Evolutionary conservation across 2,329 filamentous ascomycete species (phyloP), one percentile per base, ranked within the genome.

Genomic region (Claviceps fusiformis): DNA sequence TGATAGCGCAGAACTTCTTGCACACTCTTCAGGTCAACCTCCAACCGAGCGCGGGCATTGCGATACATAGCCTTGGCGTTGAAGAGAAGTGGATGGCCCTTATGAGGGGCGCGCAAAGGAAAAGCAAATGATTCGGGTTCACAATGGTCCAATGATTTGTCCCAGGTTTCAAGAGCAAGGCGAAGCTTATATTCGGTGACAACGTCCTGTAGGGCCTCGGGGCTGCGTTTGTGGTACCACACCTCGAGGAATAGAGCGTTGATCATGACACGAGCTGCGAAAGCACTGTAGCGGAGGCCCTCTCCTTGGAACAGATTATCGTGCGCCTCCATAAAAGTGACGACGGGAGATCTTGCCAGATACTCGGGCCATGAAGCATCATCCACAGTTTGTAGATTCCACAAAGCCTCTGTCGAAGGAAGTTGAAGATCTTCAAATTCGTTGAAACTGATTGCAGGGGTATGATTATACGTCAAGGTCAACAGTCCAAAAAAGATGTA

Each of bases 401-500:
- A 98, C 50, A 97, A 75, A 0, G 87, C 89, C 70, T 98, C 93
- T 0, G 91, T 95, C 0, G 92, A 95, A 1, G 93, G 93, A 55
- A 98, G 78, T 68, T 93, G 87, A 51, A 97, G 73, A 55, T 91
- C 88, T 67, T 97, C 93, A 60, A 98, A 95, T 70, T 97, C 93
- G 69, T 96, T 95, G 77, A 96, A 96, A 71, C 89, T 91, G 75
- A 98, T 96, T 37, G 91, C 92, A 13, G 93, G 93, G 1, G 92
- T 97, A 72, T 97, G 93, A 68, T 97, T 97, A 79, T 95, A 98
- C 0, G 92, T 95, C 70, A 98, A 71, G 0, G 93, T 97, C 63
- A 97, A 74, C 64, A 97, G 79, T 55, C 93, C 93, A 66, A 97
- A 97, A 80, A 97, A 97, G 70, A 97, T 95, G 75, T 97, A 98